Percentiles rank a stretch among this genome's conserved stretches.
Evolutionary conservation across 371 early-diverging fungal species (phyloP).

Genomic region (Coemansia sp.): DNA sequence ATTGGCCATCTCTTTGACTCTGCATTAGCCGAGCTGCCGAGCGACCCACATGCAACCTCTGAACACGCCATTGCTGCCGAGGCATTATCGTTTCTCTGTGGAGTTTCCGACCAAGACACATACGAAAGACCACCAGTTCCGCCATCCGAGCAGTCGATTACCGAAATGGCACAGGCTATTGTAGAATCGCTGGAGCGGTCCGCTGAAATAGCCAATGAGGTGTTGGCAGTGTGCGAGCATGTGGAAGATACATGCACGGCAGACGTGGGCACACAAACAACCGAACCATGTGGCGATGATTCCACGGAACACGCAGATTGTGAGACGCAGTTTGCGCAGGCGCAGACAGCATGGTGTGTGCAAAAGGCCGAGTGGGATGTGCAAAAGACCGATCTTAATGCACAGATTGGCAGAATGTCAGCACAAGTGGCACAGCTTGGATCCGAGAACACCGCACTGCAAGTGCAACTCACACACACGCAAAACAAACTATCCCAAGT

Average conservation of each 20-base stretch:
- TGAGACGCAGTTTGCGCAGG: not conserved
- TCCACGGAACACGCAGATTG: not conserved
- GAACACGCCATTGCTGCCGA: not conserved
- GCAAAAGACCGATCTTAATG: not conserved
- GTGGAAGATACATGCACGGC: not conserved
- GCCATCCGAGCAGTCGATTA: not conserved
- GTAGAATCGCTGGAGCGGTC: conserved; percentile 2
- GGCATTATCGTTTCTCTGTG: not conserved
- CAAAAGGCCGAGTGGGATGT: not conserved
- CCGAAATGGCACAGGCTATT: not conserved
- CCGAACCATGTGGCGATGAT: not conserved
- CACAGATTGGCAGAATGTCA: not conserved
- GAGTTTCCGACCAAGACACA: not conserved
- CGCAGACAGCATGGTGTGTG: not conserved
- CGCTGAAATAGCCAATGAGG: not conserved
- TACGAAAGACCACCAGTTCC: conserved; percentile 1
- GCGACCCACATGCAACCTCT: too few species aligned
- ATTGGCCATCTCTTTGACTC: not conserved
- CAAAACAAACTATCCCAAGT: not conserved
- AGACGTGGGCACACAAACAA: not conserved
- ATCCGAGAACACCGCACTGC: not conserved
- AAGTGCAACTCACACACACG: not conserved
- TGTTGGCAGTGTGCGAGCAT: not conserved
- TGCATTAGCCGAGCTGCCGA: not conserved
- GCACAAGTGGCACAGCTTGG: not conserved